phyloP scores from a whole-genome alignment of 768 basidiomycete species.

The Boletus subparvulus region DNA sequence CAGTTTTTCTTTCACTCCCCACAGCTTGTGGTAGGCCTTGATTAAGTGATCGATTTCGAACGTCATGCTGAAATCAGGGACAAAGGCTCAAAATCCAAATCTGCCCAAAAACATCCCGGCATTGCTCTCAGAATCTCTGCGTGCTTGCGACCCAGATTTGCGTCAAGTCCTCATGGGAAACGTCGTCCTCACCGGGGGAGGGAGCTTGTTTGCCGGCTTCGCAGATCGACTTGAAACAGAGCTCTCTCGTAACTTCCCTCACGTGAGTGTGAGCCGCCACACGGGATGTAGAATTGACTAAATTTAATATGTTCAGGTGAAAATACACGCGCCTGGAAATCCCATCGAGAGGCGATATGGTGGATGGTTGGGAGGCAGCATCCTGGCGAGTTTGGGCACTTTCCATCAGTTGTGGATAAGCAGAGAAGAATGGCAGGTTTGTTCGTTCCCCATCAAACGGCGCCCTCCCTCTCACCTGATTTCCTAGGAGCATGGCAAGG shows the following conservation, averaged over 20 bases:
- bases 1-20: conserved; percentile 79
- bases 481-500: conserved; percentile 73
- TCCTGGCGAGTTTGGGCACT: conserved; percentile 91
- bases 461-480: conserved; percentile 1
- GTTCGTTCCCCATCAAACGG: conserved; percentile 22
- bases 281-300: conserved; percentile 1
- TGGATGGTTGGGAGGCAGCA: conserved; percentile 95
- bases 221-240: conserved; percentile 81
- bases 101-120: conserved; percentile 74
- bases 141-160: conserved; percentile 87
- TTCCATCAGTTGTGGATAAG: conserved; percentile 99
- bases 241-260: conserved; percentile 69
- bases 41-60: neutral
- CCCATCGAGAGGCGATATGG: conserved; percentile 87
- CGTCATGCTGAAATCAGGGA: conserved; percentile 4
- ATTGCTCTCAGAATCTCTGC: conserved; percentile 75
- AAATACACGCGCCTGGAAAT: conserved; percentile 91
- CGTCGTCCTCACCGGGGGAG: conserved; percentile 94
- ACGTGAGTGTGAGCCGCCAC: conserved; percentile 50
- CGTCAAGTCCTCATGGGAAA: conserved; percentile 89
- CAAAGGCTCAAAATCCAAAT: conserved; percentile 55
- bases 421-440: conserved; percentile 87
- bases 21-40: conserved; percentile 46
- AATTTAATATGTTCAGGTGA: conserved; percentile 54
- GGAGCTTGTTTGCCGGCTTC: conserved; percentile 83